Base-by-base conservation (phyloP, 495 filamentous ascomycete species). In the Amphirosellinia nigrospora region DNA sequence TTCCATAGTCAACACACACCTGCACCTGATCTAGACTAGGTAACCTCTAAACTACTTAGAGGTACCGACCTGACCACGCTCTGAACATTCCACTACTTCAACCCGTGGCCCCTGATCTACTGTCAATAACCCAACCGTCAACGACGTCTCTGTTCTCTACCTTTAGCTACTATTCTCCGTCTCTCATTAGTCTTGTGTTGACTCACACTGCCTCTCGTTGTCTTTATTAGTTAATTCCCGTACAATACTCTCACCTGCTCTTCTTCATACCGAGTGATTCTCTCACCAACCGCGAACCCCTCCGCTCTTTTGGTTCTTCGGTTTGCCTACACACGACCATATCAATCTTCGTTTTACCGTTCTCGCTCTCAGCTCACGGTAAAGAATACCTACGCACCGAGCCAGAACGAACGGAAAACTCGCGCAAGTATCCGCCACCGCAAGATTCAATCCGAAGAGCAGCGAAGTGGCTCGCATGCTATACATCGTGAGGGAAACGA, bases 31-130 rank as follows among this genome's bases (percentile, higher is more conserved):
- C 16, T 38, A 60, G 30, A 32, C 8, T 38, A 38, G 8, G 13
- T 43, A 43, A 15, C 15, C 8, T 4, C 15, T 45, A 45, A n/a
- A n/a, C n/a, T n/a, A n/a, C n/a, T n/a, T n/a, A n/a, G n/a, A n/a
- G n/a, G n/a, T n/a, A n/a, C 34, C 34, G 34, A 36, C 34, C 34
- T 36, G 34, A 7, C 7, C 34, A 19, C 21, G 23, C 38, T 28
- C 38, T 63, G 13, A 34, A 53, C 63, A 65, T 52, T 53, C 64
- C 52, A 36, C 52, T 16, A 16, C 53, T 50, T 46, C 19, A 5
- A 36, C 43, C 15, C 34, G 56, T 28, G 13, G 13, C 55, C 64
- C 66, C 66, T 68, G 43, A 68, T 66, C 46, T 21, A n/a, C 63
- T 9, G 26, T 16, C 34, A 43, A 4, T 21, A 23, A 41, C 21